phyloP scores from a whole-genome alignment of 139 green algal genomes.

The Edaphochlamys debaryana region DNA sequence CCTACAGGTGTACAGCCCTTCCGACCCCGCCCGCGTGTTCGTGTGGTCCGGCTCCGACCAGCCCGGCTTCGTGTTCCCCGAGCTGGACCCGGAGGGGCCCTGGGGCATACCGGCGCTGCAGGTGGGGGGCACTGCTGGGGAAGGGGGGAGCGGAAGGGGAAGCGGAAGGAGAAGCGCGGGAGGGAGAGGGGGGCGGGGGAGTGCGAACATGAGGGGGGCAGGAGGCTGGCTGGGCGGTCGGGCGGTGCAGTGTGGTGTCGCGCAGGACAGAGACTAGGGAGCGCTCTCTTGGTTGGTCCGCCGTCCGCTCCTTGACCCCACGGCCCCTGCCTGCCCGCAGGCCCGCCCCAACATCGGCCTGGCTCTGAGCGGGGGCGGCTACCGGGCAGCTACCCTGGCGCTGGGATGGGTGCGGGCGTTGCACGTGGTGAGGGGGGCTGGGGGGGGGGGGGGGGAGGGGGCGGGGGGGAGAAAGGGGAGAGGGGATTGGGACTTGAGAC shows the following conservation, averaged over 20 bases:
- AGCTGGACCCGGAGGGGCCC: constrained; percentile 14
- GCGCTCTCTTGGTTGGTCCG: no score
- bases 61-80: constrained; percentile 26
- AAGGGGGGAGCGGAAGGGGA: no score
- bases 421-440: constrained; percentile 15
- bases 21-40: neutral
- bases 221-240: no score
- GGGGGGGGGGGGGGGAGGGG: neutral
- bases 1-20: constrained; percentile 18
- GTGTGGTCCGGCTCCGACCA: constrained; percentile 18
- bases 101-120: constrained; percentile 40
- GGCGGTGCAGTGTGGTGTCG: no score
- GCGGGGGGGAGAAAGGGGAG: no score
- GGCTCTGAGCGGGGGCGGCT: constrained; percentile 47
- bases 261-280: no score
- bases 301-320: no score
- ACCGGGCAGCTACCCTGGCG: constrained; percentile 32
- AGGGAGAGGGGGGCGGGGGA: no score
- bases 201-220: no score
- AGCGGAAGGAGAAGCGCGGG: no score
- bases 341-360: constrained; percentile 40
- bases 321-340: no score
- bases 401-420: constrained; percentile 41
- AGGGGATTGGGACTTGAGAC: neutral
- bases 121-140: no score